A percentile compares a stretch with the other conserved stretches of the same genome.
Evolutionary conservation across 176 grass and related monocot species (phyloP).

Genomic region (Oryza longistaminata): DNA sequence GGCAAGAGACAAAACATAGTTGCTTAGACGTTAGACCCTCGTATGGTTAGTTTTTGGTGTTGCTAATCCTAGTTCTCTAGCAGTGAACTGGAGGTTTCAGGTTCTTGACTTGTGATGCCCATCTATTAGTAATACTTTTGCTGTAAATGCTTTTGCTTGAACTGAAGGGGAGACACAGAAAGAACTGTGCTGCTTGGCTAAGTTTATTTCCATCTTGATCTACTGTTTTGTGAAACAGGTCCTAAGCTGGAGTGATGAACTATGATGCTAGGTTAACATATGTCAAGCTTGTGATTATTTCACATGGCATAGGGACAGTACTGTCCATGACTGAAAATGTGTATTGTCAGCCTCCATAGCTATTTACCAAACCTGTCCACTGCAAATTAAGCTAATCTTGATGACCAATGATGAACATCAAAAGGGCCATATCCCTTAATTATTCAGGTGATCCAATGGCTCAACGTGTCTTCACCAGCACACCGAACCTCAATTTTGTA

Average conservation of each 20-base stretch:
- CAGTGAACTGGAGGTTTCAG: neutral
- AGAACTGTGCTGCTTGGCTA: neutral
- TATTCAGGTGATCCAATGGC: neutral
- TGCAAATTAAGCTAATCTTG: neutral
- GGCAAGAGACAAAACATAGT: neutral
- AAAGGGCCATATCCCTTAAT: neutral
- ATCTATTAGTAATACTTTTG: neutral
- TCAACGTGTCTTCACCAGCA: neutral
- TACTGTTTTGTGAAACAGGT: conserved; percentile 3
- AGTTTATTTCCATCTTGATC: neutral
- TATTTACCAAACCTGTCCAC: neutral
- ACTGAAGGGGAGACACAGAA: neutral
- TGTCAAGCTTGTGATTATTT: neutral
- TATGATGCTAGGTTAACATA: neutral
- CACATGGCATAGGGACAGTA: neutral
- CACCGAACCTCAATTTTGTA: neutral
- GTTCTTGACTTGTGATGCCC: neutral
- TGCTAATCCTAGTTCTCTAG: neutral
- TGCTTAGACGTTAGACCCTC: neutral
- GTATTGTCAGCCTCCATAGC: neutral
- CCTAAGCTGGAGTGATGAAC: neutral
- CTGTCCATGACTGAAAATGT: neutral
- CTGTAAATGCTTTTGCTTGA: neutral
- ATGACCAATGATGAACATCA: neutral
- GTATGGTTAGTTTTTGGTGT: neutral